Evolutionary conservation across 306 rosid genomes (phyloP).

Genomic region (Neltuma alba): DNA sequence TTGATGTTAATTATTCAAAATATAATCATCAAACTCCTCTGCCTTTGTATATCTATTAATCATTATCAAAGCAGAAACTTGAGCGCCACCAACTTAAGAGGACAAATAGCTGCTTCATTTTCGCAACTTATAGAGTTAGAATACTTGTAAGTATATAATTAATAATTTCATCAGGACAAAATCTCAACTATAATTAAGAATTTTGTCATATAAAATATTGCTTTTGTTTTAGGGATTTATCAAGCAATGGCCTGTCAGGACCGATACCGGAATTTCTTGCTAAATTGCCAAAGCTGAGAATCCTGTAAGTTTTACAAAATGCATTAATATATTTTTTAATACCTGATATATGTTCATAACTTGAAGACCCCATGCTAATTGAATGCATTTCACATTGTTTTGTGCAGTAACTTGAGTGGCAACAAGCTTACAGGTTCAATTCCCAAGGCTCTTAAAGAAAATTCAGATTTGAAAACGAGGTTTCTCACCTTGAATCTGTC

Average conservation of each 20-base stretch:
- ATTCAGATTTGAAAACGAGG: conserved; percentile 3
- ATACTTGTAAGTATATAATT: conserved; percentile 9
- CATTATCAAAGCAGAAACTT: not conserved
- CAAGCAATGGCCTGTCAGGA: conserved; percentile 45
- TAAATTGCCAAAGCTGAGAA: not conserved
- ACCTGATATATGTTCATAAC: no score
- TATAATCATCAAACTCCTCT: no score
- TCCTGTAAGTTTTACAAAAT: no score
- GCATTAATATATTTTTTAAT: no score
- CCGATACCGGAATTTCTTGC: conserved; percentile 37
- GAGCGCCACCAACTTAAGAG: not conserved
- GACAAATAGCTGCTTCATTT: not conserved
- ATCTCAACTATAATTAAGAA: no score
- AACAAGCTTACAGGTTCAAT: conserved; percentile 36
- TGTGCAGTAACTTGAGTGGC: conserved; percentile 20
- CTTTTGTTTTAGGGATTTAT: conserved; percentile 39
- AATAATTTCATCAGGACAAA: no score
- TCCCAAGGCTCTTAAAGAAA: conserved; percentile 33
- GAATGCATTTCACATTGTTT: not conserved
- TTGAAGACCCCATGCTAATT: no score
- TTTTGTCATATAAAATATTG: no score
- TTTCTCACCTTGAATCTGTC: not conserved
- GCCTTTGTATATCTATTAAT: not conserved
- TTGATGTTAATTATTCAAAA: no score
- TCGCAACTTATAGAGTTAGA: not conserved